phyloP scores from a whole-genome alignment of 2,329 filamentous ascomycete species.

The Immersiporthe knoxdaviesiana region DNA sequence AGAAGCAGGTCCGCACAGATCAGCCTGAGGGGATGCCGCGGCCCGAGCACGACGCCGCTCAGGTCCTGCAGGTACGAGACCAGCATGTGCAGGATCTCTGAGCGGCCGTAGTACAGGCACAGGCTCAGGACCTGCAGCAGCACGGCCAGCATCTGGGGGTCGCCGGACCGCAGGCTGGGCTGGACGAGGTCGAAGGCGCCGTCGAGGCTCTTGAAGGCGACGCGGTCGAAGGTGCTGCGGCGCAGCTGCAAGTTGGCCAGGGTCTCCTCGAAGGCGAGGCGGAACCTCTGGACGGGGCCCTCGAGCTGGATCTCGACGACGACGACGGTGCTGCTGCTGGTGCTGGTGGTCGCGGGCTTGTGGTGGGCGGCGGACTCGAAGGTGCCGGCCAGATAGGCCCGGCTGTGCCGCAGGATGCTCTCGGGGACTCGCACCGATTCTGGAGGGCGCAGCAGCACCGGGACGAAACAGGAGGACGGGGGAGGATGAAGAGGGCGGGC shows the following conservation, averaged over 20 bases:
- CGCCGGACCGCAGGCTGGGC: constrained; percentile 13
- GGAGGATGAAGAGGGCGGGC: neutral
- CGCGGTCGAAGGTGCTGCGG: constrained; percentile 10
- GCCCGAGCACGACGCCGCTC: constrained; percentile 13
- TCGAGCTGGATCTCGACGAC: constrained; percentile 19
- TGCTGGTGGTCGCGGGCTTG: neutral
- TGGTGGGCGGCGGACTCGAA: constrained; percentile 4
- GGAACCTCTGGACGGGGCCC: constrained; percentile 20
- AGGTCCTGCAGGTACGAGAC: constrained; percentile 21
- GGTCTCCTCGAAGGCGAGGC: constrained; percentile 21
- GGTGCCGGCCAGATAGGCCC: constrained; percentile 12
- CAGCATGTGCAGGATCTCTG: constrained; percentile 22
- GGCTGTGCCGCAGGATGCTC: constrained; percentile 20
- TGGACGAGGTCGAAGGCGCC: constrained; percentile 19
- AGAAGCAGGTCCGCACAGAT: constrained; percentile 14
- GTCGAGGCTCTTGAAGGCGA: constrained; percentile 21
- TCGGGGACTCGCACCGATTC: constrained; percentile 18
- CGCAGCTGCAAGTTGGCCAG: constrained; percentile 21
- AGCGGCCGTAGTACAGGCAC: constrained; percentile 19
- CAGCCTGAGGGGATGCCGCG: constrained; percentile 9
- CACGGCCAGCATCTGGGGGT: constrained; percentile 18
- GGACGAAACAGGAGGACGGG: neutral
- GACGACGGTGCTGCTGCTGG: neutral
- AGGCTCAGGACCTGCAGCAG: constrained; percentile 19
- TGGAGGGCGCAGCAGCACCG: neutral